phyloP scores from a whole-genome alignment of 2,329 filamentous ascomycete genomes.

The Colletotrichum viniferum region DNA sequence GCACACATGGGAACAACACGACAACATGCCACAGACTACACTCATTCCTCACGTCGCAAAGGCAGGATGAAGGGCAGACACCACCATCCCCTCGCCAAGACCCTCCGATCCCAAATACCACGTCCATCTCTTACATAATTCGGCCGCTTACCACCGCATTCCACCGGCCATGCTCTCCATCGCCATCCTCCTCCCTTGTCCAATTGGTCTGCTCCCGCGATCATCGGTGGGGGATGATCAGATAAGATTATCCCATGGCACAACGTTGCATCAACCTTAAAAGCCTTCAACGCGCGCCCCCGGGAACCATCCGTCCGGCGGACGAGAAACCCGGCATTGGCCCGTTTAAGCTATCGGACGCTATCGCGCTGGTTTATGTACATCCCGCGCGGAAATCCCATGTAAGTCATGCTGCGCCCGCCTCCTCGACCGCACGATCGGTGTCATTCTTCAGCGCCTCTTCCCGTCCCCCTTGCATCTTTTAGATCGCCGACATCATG shows the following conservation, averaged over 20 bases:
- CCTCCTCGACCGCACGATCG: background rate
- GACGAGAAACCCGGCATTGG: background rate
- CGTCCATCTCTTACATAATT: background rate
- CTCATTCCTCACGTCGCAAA: background rate
- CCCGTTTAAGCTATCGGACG: conserved; percentile 3
- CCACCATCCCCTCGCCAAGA: background rate
- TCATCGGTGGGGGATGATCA: background rate
- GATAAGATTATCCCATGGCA: background rate
- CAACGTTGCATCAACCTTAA: background rate
- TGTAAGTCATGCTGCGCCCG: background rate
- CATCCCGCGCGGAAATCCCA: background rate
- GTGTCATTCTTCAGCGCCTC: background rate
- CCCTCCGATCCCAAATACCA: background rate
- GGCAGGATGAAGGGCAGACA: background rate
- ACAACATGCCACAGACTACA: background rate
- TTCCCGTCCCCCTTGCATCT: background rate
- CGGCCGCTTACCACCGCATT: background rate
- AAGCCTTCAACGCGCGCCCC: background rate
- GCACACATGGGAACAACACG: fast-evolving
- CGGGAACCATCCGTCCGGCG: background rate
- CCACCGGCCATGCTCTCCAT: background rate
- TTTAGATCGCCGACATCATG: background rate
- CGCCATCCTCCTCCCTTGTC: background rate
- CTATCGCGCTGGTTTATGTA: background rate
- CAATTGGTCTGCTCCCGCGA: background rate